Evolutionary conservation across 805 yeast species (phyloP).

Genomic region (Candida bentonensis): DNA sequence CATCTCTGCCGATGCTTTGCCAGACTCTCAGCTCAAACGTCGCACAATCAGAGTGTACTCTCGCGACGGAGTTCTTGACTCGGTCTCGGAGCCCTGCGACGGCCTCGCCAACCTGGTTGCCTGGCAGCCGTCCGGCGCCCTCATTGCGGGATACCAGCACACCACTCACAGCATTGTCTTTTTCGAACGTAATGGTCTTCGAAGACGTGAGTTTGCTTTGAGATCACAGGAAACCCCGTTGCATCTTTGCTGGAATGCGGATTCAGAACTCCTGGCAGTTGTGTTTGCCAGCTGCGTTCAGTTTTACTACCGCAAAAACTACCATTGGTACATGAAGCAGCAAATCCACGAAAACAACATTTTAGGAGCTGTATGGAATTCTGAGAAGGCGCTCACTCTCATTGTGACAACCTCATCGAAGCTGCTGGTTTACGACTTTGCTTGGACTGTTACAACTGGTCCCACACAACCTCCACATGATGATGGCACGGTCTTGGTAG

Average conservation of each 20-base stretch:
- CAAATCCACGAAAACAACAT: slow-evolving; percentile 30
- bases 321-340: slow-evolving; percentile 91
- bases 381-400: slow-evolving; percentile 69
- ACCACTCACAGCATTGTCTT: slow-evolving; percentile 37
- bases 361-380: slow-evolving; percentile 35
- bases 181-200: slow-evolving; percentile 84
- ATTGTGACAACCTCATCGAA: slow-evolving; percentile 27
- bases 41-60: slow-evolving; percentile 74
- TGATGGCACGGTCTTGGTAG: slow-evolving; percentile 63
- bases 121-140: slow-evolving; percentile 87
- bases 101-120: slow-evolving; percentile 58
- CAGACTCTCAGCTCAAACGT: slow-evolving; percentile 32
- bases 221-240: slow-evolving; percentile 31
- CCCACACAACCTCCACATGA: slow-evolving; percentile 57
- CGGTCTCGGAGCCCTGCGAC: slow-evolving; percentile 83
- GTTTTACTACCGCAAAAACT: slow-evolving; percentile 83
- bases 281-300: slow-evolving; percentile 51
- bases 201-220: slow-evolving; percentile 74
- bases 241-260: slow-evolving; percentile 63
- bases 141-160: slow-evolving; percentile 73
- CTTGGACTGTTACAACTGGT: slow-evolving; percentile 50
- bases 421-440: slow-evolving; percentile 42
- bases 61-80: slow-evolving; percentile 58
- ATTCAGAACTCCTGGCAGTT: slow-evolving; percentile 66
- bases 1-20: slow-evolving; percentile 41